Evolutionary conservation across 495 filamentous ascomycete genomes (phyloP).

Genomic region (Neurospora sp.): DNA sequence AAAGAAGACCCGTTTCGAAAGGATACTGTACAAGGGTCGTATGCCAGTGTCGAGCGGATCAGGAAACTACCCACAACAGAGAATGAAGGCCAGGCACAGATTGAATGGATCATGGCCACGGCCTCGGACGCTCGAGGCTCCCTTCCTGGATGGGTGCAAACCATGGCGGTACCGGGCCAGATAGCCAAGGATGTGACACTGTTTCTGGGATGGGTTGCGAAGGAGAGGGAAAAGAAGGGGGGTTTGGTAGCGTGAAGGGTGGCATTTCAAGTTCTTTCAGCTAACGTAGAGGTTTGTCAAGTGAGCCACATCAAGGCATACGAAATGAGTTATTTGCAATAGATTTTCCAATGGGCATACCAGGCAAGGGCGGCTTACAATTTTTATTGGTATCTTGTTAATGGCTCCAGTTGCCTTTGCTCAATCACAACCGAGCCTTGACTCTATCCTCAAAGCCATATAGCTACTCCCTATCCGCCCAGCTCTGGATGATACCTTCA

Average conservation of each 20-base stretch:
- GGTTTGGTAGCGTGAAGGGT: background rate
- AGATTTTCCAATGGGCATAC: background rate
- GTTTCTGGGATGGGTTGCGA: slow-evolving; percentile 52
- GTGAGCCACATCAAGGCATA: background rate
- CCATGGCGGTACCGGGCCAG: slow-evolving; percentile 50
- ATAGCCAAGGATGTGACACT: slow-evolving; percentile 64
- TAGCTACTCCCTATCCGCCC: slow-evolving; percentile 56
- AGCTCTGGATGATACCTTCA: slow-evolving; percentile 86
- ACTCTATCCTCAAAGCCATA: background rate
- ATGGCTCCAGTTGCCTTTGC: background rate
- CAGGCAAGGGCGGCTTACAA: background rate
- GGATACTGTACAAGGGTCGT: slow-evolving; percentile 41
- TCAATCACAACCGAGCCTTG: background rate
- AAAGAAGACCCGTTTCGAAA: slow-evolving; percentile 1
- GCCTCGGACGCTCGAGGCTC: slow-evolving; percentile 58
- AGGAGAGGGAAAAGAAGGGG: slow-evolving; percentile 21
- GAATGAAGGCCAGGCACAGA: slow-evolving; percentile 14
- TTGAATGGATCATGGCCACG: slow-evolving; percentile 63
- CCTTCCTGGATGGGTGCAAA: slow-evolving; percentile 59
- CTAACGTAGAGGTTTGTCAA: background rate
- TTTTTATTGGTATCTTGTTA: too few relatives aligned
- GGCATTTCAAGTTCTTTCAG: background rate
- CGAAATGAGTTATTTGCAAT: background rate
- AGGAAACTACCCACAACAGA: slow-evolving; percentile 16
- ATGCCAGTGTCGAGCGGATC: slow-evolving; percentile 54